phyloP scores from a whole-genome alignment of 306 rosid genomes.

The Fragaria iinumae region DNA sequence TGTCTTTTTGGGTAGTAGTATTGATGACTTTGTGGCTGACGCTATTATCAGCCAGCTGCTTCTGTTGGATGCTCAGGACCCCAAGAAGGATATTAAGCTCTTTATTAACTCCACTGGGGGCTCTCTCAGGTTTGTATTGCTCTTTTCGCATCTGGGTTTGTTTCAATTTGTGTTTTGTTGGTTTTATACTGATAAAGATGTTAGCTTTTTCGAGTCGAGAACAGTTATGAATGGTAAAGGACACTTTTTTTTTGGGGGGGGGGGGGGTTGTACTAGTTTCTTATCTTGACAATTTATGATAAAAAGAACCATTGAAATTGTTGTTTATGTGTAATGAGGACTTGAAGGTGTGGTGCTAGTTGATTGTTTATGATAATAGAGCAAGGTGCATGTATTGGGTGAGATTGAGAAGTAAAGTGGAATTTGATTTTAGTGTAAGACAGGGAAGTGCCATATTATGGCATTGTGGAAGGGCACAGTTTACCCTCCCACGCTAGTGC shows the following conservation, averaged over 20 bases:
- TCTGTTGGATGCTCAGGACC: conserved; percentile 81
- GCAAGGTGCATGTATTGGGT: background rate
- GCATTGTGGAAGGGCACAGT: background rate
- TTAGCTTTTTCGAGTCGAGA: background rate
- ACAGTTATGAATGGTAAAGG: background rate
- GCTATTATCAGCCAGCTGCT: conserved; percentile 78
- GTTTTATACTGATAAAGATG: background rate
- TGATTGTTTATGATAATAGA: background rate
- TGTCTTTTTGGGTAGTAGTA: conserved; percentile 72
- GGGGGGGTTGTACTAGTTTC: background rate
- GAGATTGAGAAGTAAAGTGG: background rate
- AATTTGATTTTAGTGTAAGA: background rate
- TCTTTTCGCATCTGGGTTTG: conserved; percentile 4
- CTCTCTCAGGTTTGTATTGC: conserved; percentile 62
- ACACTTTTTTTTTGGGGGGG: background rate
- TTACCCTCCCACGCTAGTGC: background rate
- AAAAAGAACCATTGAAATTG: background rate
- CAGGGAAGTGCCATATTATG: background rate
- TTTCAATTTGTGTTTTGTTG: background rate
- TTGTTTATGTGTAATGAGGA: conserved; percentile 1
- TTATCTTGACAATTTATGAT: background rate
- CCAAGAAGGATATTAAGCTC: conserved; percentile 78
- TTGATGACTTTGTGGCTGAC: conserved; percentile 92
- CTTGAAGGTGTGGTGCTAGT: background rate
- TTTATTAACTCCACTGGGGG: conserved; percentile 88